These are phyloP conservation scores for Colletotrichum sp. DNA, from an alignment of 2,329 filamentous ascomycete genomes.

Conservation along the genomic window DNA sequence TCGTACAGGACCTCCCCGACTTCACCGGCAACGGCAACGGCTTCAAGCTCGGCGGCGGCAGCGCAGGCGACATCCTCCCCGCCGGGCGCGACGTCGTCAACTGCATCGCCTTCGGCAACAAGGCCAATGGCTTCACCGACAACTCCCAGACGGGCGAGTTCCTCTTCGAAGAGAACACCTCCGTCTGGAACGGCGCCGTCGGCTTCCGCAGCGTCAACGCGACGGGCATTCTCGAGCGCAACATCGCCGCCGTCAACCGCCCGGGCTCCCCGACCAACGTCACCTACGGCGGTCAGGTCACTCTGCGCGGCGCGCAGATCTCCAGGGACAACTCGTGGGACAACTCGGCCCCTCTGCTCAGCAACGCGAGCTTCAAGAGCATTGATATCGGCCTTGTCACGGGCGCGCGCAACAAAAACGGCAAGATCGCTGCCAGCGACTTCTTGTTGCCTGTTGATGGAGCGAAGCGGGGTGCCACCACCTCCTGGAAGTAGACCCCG, in stretches of 20 bases:
- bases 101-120: conserved; percentile 49
- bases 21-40: conserved; percentile 51
- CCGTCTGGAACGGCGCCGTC: conserved; percentile 1
- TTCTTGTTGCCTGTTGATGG: conserved; percentile 13
- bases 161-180: conserved; percentile 9
- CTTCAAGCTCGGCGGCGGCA: conserved; percentile 50
- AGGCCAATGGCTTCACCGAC: conserved; percentile 50
- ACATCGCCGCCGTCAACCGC: conserved; percentile 15
- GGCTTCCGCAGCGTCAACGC: conserved; percentile 16
- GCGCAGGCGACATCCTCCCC: conserved; percentile 36
- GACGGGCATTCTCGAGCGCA: conserved; percentile 13
- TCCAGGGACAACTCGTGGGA: conserved; percentile 13
- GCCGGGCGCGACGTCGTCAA: conserved; percentile 48
- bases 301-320: conserved; percentile 1
- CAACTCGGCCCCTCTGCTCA: background rate
- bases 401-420: conserved; percentile 9
- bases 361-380: conserved; percentile 13
- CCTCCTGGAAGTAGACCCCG: conserved; percentile 3
- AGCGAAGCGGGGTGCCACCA: conserved; percentile 10
- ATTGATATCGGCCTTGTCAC: conserved; percentile 3
- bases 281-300: conserved; percentile 7
- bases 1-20: background rate
- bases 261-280: background rate
- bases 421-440: conserved; percentile 15
- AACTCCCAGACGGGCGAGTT: conserved; percentile 25